These are phyloP conservation scores for Metarhizium anisopliae DNA, from an alignment of 2,329 filamentous ascomycete species.

Conservation along the genomic window DNA sequence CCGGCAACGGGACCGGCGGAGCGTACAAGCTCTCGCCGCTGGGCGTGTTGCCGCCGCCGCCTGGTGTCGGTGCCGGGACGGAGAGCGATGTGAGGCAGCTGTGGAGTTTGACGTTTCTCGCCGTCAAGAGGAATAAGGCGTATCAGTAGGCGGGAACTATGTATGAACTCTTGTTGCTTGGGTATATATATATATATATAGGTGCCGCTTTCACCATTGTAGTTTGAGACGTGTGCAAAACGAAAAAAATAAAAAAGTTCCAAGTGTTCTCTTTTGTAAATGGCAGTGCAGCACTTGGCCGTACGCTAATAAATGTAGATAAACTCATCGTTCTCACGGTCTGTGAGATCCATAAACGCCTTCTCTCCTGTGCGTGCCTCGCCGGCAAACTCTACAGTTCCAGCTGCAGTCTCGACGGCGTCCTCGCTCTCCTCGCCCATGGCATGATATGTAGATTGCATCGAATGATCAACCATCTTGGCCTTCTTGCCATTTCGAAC, in stretches of 20 bases:
- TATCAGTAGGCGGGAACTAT: neutral
- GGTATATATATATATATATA: neutral
- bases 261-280: neutral
- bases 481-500: conserved; percentile 52
- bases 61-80: conserved; percentile 3
- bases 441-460: conserved; percentile 42
- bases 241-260: no score
- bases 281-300: neutral
- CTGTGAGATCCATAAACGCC: conserved; percentile 52
- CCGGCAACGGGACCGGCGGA: neutral
- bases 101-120: conserved; percentile 9
- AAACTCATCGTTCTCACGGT: conserved; percentile 60
- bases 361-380: conserved; percentile 32
- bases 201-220: neutral
- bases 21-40: conserved; percentile 14
- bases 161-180: neutral
- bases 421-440: conserved; percentile 7
- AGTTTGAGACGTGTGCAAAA: no score
- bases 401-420: conserved; percentile 18
- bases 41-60: conserved; percentile 10
- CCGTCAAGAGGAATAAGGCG: conserved; percentile 3
- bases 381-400: conserved; percentile 8
- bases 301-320: conserved; percentile 46
- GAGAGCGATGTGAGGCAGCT: conserved; percentile 9
- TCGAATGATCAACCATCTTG: conserved; percentile 49